Evolutionary conservation across 2,329 filamentous ascomycete genomes (phyloP).

Genomic region (Immersiporthe knoxdaviesiana): DNA sequence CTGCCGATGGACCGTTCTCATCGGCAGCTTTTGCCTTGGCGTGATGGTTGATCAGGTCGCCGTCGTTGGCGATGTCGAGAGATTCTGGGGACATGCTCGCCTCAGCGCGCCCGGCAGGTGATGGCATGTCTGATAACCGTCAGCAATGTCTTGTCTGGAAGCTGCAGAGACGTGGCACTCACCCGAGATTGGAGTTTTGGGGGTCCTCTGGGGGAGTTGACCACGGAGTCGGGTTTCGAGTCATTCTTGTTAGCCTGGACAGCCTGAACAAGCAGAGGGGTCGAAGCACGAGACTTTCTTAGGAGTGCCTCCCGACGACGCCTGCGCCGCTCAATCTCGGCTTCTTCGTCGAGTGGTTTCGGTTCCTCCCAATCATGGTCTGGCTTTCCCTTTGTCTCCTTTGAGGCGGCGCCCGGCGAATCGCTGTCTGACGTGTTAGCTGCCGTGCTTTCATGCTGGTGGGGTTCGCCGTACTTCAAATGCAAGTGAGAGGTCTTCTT

Average conservation of each 20-base stretch:
- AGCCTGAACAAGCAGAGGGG: constrained; percentile 75
- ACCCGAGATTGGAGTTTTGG: constrained; percentile 53
- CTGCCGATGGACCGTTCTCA: constrained; percentile 82
- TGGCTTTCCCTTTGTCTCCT: constrained; percentile 24
- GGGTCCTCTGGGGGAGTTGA: constrained; percentile 44
- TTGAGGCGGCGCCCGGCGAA: constrained; percentile 1
- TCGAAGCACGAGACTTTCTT: constrained; percentile 77
- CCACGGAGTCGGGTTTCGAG: constrained; percentile 56
- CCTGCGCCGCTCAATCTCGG: constrained; percentile 82
- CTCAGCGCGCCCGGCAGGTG: constrained; percentile 44
- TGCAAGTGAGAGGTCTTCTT: constrained; percentile 35
- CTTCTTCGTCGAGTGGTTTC: constrained; percentile 75
- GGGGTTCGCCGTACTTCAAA: constrained; percentile 41
- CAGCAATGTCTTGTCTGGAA: constrained; percentile 4
- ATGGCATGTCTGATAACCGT: constrained; percentile 32
- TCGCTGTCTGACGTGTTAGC: constrained; percentile 21
- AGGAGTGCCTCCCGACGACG: constrained; percentile 83
- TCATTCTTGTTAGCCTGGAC: constrained; percentile 65
- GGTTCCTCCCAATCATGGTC: constrained; percentile 54
- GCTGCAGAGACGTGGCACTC: constrained; percentile 33
- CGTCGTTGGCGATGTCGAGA: constrained; percentile 68
- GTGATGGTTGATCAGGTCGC: constrained; percentile 67
- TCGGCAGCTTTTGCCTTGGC: constrained; percentile 46
- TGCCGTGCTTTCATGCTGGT: background rate
- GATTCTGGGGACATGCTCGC: constrained; percentile 59